Base-by-base conservation (phyloP, 805 yeast species). In the Candida ascalaphidarum region DNA sequence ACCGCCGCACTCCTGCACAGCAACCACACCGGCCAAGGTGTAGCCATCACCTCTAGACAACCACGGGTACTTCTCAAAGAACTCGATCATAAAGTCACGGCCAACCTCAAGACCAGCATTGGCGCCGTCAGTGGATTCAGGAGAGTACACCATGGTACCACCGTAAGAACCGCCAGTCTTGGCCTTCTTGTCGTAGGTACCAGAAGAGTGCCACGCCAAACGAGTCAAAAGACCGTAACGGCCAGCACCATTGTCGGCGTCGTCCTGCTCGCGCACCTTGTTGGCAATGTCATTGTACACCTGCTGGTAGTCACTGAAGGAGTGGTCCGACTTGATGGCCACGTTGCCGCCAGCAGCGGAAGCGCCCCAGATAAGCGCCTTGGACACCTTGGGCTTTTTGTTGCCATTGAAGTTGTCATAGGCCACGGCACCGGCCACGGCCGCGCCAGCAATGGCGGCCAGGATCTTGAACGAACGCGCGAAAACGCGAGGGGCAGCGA, bases 231-330 rank as follows among this genome's bases (percentile, higher is more conserved):
- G 46, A 3, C 63, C 65, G 37, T 50, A 58, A 24, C 52, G 47
- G 13, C 65, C 66, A 13, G 58, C 55, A 12, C 60, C 60, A 11
- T 40, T 50, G 37, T 60, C 67, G 23, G 31, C 41, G 29, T 44
- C 50, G 30, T 37, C 44, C 22, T 36, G 37, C n/a, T 34, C 37
- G 21, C 32, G 28, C 14, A 81, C 49, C 50, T 66, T 69, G 23
- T 46, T 48, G 20, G 78, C 96, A 68, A 73, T 84, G 39, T 75
- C 92, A 58, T 74, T 77, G 58, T 76, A 89, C 35, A 73, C 73
- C 34, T 60, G 44, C 52, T 69, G 86, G 49, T 69, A 86, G 39
- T 81, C 83, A 9, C 64, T 60, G 28, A 46, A 52, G 3, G 58
- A 40, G 43, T 61, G 44, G 5, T 44, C 58, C 5, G 58, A 50